Conservation (phyloP, 371 early-diverging fungal species). For the Mortierella sp. region DNA sequence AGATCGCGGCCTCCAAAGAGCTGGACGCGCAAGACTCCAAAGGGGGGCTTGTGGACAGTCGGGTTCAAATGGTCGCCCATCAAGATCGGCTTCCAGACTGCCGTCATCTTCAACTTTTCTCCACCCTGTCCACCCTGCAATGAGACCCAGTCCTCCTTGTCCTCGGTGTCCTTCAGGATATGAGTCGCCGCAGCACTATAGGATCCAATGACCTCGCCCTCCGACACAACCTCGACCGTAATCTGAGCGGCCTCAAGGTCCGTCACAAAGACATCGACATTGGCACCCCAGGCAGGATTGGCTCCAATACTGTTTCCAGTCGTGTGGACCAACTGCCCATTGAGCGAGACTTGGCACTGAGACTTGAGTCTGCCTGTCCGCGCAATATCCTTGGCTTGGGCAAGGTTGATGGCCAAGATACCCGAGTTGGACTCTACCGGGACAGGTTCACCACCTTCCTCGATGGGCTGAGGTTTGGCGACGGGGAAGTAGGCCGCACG, state of each 20-base stretch:
- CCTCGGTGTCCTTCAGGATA: slow-evolving; percentile 42
- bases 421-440: slow-evolving; percentile 54
- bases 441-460: slow-evolving; percentile 31
- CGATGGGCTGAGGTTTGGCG: slow-evolving; percentile 30
- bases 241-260: slow-evolving; percentile 38
- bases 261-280: slow-evolving; percentile 43
- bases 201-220: slow-evolving; percentile 35
- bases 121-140: slow-evolving; percentile 56
- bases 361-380: slow-evolving; percentile 42
- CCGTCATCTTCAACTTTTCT: slow-evolving; percentile 61
- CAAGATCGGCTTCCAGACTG: slow-evolving; percentile 70
- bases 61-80: slow-evolving; percentile 63
- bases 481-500: slow-evolving; percentile 55
- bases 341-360: slow-evolving; percentile 26
- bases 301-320: slow-evolving; percentile 41
- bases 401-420: slow-evolving; percentile 49
- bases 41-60: slow-evolving; percentile 66
- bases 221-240: slow-evolving; percentile 30
- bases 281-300: slow-evolving; percentile 45
- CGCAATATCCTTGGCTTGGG: slow-evolving; percentile 57
- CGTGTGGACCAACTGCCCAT: slow-evolving; percentile 23
- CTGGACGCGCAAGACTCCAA: slow-evolving; percentile 87
- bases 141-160: slow-evolving; percentile 65
- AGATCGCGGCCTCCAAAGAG: slow-evolving; percentile 74
- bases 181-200: slow-evolving; percentile 27